Percentiles rank a stretch among this genome's conserved stretches.
phyloP scores from a whole-genome alignment of 2,329 filamentous ascomycete species.

The Fusarium incarnatum region DNA sequence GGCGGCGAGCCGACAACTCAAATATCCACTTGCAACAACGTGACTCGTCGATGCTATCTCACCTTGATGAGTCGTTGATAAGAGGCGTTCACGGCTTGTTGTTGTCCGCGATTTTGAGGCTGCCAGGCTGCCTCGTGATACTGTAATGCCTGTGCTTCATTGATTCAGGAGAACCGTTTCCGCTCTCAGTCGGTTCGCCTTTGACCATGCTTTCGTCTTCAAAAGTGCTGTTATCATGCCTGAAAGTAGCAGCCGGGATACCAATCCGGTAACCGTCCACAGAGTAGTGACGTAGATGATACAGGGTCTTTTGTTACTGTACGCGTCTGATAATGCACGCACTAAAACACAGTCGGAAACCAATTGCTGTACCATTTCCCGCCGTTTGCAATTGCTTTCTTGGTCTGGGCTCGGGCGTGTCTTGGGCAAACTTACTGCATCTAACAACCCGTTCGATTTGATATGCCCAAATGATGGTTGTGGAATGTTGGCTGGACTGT shows the following conservation, averaged over 20 bases:
- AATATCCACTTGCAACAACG: slow-evolving; percentile 40
- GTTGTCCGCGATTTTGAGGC: neutral
- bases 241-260: neutral
- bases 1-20: slow-evolving; percentile 26
- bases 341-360: slow-evolving; percentile 34
- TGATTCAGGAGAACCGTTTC: neutral
- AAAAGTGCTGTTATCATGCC: neutral
- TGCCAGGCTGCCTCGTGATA: slow-evolving; percentile 5
- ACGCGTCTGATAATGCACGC: slow-evolving; percentile 36
- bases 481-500: neutral
- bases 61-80: slow-evolving; percentile 46
- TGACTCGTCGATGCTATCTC: slow-evolving; percentile 38
- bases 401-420: slow-evolving; percentile 4
- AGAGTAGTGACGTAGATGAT: slow-evolving; percentile 34
- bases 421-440: neutral
- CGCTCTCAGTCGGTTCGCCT: neutral
- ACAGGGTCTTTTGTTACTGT: slow-evolving; percentile 13
- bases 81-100: slow-evolving; percentile 29
- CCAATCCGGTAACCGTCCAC: slow-evolving; percentile 3
- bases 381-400: neutral
- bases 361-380: slow-evolving; percentile 10
- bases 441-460: neutral
- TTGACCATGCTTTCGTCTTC: neutral
- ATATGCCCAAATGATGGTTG: neutral
- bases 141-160: neutral